Evolutionary conservation across 2,329 filamentous ascomycete genomes (phyloP), one percentile per base, ranked within the genome.

Genomic region (Thielaviopsis euricoi): DNA sequence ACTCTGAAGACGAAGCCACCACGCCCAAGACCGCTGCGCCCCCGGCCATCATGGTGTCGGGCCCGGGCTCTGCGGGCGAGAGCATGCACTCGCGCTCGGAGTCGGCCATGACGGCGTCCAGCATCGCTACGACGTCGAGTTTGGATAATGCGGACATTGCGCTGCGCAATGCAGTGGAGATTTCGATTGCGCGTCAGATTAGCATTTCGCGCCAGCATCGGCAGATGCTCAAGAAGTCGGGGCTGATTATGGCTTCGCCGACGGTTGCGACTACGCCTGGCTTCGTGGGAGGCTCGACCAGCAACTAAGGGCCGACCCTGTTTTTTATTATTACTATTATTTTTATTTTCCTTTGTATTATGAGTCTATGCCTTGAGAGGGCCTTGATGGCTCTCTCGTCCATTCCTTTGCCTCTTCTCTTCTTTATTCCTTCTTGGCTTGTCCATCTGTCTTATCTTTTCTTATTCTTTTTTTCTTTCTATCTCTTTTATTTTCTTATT

Each of bases 151-250:
- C 68, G 0, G 71, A 75, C 62, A 66, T 67, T 22, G 72, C 70
- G 6, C 67, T 78, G 15, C 75, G 76, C 62, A 74, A 74, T 50
- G 79, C 81, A 1, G 81, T 83, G 3, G 78, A 85, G 67, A 74
- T 83, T 52, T 85, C 81, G 1, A 85, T 86, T 63, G 82, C 82
- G 0, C 74, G 83, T 1, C 82, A 86, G 66, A 84, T 86, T 62
- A 83, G 79, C 62, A 72, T 86, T 25, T 83, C 81, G 13, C 71
- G 77, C 13, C 75, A 81, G 67, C 83, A 85, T 67, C 73, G 78
- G 19, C 75, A 77, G 64, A 69, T 84, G 61, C 69, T 85, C 1
- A 59, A 61, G 49, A 61, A 57, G 29, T 57, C 56, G 56, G 61
- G 33, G 52, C 29, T 61, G 13, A 58, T 62, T 49, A 51, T 61